phyloP scores from a whole-genome alignment of 345 rosid species.

The Populus tremula region DNA sequence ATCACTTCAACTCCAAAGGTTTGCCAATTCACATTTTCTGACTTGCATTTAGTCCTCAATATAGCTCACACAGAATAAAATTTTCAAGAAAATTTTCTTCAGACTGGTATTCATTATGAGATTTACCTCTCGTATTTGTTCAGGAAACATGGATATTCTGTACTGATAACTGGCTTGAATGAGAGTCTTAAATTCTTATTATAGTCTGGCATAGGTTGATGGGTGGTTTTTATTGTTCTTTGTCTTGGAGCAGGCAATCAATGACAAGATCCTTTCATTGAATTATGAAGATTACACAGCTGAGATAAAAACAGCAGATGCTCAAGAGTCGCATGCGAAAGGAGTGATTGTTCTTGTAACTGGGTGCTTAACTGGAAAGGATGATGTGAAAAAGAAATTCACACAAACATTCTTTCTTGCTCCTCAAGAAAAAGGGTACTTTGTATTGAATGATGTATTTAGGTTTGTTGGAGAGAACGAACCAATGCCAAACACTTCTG shows the following conservation, averaged over 20 bases:
- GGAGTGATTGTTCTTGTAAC: constrained; percentile 87
- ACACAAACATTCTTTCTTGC: constrained; percentile 88
- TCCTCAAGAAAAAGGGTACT: constrained; percentile 86
- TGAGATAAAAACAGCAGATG: constrained; percentile 91
- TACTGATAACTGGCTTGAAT: constrained; percentile 4
- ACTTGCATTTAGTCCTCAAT: no score
- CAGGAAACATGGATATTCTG: neutral
- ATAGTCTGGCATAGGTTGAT: neutral
- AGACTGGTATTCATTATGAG: neutral
- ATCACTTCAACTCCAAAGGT: no score
- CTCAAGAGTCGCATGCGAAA: constrained; percentile 64
- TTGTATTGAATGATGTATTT: constrained; percentile 82
- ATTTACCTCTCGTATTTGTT: neutral
- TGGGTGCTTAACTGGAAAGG: constrained; percentile 74
- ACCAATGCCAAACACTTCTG: constrained; percentile 26
- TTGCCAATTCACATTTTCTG: no score
- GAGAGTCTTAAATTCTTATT: neutral
- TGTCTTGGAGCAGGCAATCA: constrained; percentile 27
- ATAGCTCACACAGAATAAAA: neutral
- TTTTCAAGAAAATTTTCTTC: neutral
- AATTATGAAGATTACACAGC: constrained; percentile 49
- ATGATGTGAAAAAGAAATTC: constrained; percentile 71
- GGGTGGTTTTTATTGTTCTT: neutral
- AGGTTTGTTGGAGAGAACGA: constrained; percentile 70
- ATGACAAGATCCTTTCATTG: constrained; percentile 25